A percentile compares a stretch with the other conserved stretches of the same genome.
Evolutionary conservation across 306 rosid species (phyloP).

Genomic region (Lupinus albus): DNA sequence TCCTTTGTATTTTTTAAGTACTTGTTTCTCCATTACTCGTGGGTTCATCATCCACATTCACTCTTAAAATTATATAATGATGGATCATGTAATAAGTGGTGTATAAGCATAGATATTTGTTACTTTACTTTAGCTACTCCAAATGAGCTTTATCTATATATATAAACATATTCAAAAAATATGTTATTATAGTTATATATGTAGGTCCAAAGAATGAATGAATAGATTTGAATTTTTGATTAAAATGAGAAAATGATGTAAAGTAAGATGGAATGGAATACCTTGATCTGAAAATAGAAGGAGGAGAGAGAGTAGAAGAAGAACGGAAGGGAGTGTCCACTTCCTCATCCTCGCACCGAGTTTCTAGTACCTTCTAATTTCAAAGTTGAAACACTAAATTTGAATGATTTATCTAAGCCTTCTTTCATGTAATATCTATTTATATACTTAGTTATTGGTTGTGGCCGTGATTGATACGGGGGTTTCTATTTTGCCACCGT

Average conservation of each 20-base stretch:
- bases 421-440: too few species aligned
- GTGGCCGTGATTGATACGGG: not conserved
- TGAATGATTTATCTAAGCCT: not conserved
- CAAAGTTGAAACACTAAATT: not conserved
- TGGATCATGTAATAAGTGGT: too few species aligned
- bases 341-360: conserved; percentile 78
- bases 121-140: too few species aligned
- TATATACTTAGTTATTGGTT: conserved; percentile 11
- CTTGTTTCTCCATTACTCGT: too few species aligned
- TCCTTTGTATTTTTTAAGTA: too few species aligned
- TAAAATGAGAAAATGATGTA: not conserved
- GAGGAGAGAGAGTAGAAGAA: conserved; percentile 75
- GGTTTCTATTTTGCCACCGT: conserved; percentile 50
- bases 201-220: not conserved
- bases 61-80: too few species aligned
- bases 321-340: conserved; percentile 91
- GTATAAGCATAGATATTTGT: too few species aligned
- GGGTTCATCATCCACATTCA: too few species aligned
- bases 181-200: too few species aligned
- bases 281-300: conserved; percentile 86
- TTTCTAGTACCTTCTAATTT: conserved; percentile 59
- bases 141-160: too few species aligned
- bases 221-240: not conserved
- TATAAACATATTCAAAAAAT: too few species aligned
- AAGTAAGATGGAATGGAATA: not conserved